A percentile compares a stretch with the other conserved stretches of the same genome.
Evolutionary conservation across 2,329 filamentous ascomycete genomes (phyloP).

Genomic region (Aspergillus clavatus): DNA sequence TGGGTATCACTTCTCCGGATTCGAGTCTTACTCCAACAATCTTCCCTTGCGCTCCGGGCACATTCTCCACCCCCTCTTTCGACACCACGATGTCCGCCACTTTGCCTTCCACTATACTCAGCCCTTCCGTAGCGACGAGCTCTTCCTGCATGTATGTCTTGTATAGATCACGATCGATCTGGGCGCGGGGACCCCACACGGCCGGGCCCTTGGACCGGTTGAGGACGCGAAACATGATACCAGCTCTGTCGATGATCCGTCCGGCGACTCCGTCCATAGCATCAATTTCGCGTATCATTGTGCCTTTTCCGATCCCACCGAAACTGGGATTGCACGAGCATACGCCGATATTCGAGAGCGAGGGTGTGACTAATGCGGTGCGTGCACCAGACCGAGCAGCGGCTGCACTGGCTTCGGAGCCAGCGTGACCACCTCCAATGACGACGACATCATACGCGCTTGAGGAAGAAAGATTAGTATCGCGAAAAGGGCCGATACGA

Average conservation of each 20-base stretch:
- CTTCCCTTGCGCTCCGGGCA: slow-evolving; percentile 55
- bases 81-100: slow-evolving; percentile 86
- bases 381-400: slow-evolving; percentile 82
- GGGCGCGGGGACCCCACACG: slow-evolving; percentile 93
- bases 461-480: slow-evolving; percentile 5
- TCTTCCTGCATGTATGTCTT: slow-evolving; percentile 87
- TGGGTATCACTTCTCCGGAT: slow-evolving; percentile 75
- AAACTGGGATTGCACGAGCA: slow-evolving; percentile 98
- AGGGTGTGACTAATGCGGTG: slow-evolving; percentile 86
- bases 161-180: slow-evolving; percentile 89
- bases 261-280: slow-evolving; percentile 87
- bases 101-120: slow-evolving; percentile 77
- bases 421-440: slow-evolving; percentile 92
- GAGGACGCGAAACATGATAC: slow-evolving; percentile 85
- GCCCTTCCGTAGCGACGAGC: slow-evolving; percentile 68
- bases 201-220: slow-evolving; percentile 89
- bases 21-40: slow-evolving; percentile 84
- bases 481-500: not conserved
- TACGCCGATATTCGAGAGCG: slow-evolving; percentile 80
- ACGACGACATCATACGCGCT: slow-evolving; percentile 88
- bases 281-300: slow-evolving; percentile 91
- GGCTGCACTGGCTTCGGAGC: slow-evolving; percentile 86
- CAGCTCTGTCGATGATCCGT: slow-evolving; percentile 85
- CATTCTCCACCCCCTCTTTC: slow-evolving; percentile 47
- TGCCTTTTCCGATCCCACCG: slow-evolving; percentile 97